These are phyloP conservation scores for Pholiota microspora DNA, from an alignment of 768 basidiomycete species.

Conservation along the genomic window DNA sequence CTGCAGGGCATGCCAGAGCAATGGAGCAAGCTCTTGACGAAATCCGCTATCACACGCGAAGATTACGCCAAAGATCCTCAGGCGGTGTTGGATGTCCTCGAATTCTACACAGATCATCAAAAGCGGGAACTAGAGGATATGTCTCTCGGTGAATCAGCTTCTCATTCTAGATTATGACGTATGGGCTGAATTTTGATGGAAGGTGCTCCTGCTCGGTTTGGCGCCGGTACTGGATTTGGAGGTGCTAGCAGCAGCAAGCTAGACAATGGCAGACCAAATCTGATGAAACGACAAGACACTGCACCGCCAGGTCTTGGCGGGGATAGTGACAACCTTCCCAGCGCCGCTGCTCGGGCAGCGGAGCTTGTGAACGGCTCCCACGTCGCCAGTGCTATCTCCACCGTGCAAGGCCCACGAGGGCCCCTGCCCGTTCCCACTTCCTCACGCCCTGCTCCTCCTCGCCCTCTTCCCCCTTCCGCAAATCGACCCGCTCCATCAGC, in stretches of 20 bases:
- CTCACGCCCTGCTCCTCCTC: constrained; percentile 27
- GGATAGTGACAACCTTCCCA: constrained; percentile 39
- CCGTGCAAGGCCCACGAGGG: constrained; percentile 28
- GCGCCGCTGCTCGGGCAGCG: constrained; percentile 57
- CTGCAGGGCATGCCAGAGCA: constrained; percentile 91
- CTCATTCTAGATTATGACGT: constrained; percentile 3
- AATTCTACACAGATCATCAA: constrained; percentile 98
- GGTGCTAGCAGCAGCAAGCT: constrained; percentile 56
- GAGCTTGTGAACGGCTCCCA: constrained; percentile 60
- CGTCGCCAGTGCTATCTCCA: constrained; percentile 34
- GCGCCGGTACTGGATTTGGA: constrained; percentile 89
- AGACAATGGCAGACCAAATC: constrained; percentile 23
- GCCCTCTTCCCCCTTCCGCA: constrained; percentile 41
- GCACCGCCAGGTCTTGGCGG: constrained; percentile 40
- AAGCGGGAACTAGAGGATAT: constrained; percentile 84
- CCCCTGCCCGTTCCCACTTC: constrained; percentile 27
- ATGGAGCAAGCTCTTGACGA: constrained; percentile 96
- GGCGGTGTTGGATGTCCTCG: constrained; percentile 94
- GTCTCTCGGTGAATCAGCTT: constrained; percentile 19
- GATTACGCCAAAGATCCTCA: constrained; percentile 97
- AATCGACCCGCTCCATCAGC: constrained; percentile 65
- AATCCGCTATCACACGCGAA: constrained; percentile 96
- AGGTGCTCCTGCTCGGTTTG: constrained; percentile 76
- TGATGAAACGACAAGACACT: constrained; percentile 38
- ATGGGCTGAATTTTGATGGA: constrained; percentile 8